Evolutionary conservation across 306 rosid genomes (phyloP), one percentile per base, ranked within the genome.

Genomic region (Potentilla sterilis): DNA sequence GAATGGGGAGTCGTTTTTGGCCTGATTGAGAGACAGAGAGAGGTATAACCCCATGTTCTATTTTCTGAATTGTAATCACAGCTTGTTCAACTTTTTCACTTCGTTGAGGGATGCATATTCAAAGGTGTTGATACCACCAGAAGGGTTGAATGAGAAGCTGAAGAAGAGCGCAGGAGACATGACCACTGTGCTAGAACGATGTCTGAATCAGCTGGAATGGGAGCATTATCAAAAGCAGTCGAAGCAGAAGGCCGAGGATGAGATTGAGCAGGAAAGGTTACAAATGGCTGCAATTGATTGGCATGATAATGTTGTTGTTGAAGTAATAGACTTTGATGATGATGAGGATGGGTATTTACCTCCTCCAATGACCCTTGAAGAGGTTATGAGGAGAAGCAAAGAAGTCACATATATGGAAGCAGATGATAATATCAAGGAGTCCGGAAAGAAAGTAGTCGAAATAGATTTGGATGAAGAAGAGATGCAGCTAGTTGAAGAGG

Each of bases 381-480:
- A 92, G 83, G 96, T 94, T 63, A 86, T 94, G 38, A 92, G 96
- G 87, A 94, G 92, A 86, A 92, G 96, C 83, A 91, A 90, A 87
- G 49, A 82, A 59, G 61, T 87, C 69, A 46, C 51, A 46, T 13
- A 46, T 13, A 74, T 81, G 79, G 93, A 87, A 79, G 97, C 90
- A 78, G 41, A 61, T 61, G 97, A 92, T 62, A 38, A 77, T 32
- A 82, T 87, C 63, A 91, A 91, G 83, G 96, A 92, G 82, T 95
- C 95, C 54, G 91, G 83, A 19, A 90, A 89, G 86, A 93, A 90
- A 84, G 85, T 90, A 35, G 97, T 97, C 90, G 64, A 92, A 78
- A 92, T 94, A 96, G 98, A 94, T 80, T 92, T 94, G 97, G 97
- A 92, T 13, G 97, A 88, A 66, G 98, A 94, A 78, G 97, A 92